Evolutionary conservation across 2,329 filamentous ascomycete species (phyloP).

Genomic region (Stagonosporopsis tanaceti): DNA sequence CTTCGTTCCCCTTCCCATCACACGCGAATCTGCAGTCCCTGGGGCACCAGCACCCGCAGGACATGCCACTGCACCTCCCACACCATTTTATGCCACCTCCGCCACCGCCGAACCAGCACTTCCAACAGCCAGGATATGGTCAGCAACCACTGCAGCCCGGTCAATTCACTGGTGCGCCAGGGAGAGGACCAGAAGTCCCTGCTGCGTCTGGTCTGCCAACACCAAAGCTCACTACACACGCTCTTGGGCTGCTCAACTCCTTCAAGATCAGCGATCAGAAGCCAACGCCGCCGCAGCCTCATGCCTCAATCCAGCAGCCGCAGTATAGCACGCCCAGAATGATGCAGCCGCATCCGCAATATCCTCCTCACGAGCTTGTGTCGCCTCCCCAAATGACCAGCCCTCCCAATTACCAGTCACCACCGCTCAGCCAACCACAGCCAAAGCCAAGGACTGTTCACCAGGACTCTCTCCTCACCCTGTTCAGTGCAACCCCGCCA

Average conservation of each 20-base stretch:
- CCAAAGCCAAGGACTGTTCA: slow-evolving; percentile 52
- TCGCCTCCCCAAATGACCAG: slow-evolving; percentile 40
- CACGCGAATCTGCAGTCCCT: slow-evolving; percentile 43
- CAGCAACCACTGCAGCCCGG: slow-evolving; percentile 36
- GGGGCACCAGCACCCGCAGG: slow-evolving; percentile 32
- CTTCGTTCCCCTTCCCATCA: slow-evolving; percentile 57
- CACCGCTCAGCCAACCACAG: slow-evolving; percentile 39
- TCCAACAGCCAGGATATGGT: slow-evolving; percentile 39
- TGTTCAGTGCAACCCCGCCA: slow-evolving; percentile 51
- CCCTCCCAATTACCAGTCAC: slow-evolving; percentile 42
- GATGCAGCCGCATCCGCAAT: slow-evolving; percentile 33
- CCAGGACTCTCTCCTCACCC: slow-evolving; percentile 55
- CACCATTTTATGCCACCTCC: slow-evolving; percentile 35
- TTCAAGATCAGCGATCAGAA: slow-evolving; percentile 58
- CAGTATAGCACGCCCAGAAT: slow-evolving; percentile 34
- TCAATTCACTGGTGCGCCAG: slow-evolving; percentile 49
- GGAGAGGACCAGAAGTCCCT: slow-evolving; percentile 56
- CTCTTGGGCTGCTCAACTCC: slow-evolving; percentile 64
- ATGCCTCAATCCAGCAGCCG: slow-evolving; percentile 21
- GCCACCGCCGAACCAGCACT: slow-evolving; percentile 23
- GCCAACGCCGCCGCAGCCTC: slow-evolving; percentile 23
- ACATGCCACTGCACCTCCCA: slow-evolving; percentile 29
- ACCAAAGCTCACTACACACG: slow-evolving; percentile 65
- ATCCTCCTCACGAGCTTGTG: slow-evolving; percentile 32
- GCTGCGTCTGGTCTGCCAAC: slow-evolving; percentile 65